Conservation (phyloP, 768 basidiomycete species). For the Mycena belliarum region DNA sequence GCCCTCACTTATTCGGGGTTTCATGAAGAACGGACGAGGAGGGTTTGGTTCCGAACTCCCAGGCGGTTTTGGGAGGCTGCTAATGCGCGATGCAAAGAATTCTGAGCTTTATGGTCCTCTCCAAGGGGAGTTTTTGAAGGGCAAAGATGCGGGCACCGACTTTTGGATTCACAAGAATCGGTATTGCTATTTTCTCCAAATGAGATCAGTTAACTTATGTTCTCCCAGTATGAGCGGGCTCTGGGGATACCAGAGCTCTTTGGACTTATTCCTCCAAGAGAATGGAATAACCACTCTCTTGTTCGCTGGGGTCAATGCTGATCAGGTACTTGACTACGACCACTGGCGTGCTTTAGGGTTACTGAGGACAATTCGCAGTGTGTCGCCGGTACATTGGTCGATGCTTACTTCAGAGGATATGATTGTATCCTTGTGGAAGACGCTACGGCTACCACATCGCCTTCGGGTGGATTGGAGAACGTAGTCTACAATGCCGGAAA, state of each 20-base stretch:
- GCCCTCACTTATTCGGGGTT: constrained; percentile 57
- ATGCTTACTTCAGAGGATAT: constrained; percentile 64
- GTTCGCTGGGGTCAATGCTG: constrained; percentile 67
- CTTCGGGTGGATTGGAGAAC: constrained; percentile 55
- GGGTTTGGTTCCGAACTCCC: constrained; percentile 60
- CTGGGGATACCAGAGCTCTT: constrained; percentile 63
- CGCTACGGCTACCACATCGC: constrained; percentile 63
- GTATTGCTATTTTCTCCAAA: constrained; percentile 27
- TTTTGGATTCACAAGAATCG: constrained; percentile 76
- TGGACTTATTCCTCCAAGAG: constrained; percentile 64
- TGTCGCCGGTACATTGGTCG: constrained; percentile 62
- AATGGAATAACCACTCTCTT: constrained; percentile 62
- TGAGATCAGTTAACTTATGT: too few relatives aligned
- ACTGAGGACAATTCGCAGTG: constrained; percentile 39
- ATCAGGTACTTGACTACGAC: constrained; percentile 48
- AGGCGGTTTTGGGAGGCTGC: constrained; percentile 52
- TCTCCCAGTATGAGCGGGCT: constrained; percentile 58
- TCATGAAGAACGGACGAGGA: constrained; percentile 46
- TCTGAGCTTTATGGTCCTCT: constrained; percentile 65
- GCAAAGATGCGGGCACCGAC: constrained; percentile 56
- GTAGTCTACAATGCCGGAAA: constrained; percentile 58
- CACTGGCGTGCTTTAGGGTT: background rate
- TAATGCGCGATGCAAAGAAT: constrained; percentile 61
- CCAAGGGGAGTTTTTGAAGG: constrained; percentile 54
- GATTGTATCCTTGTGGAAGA: constrained; percentile 62